A percentile compares a stretch with the other conserved stretches of the same genome.
phyloP scores from a whole-genome alignment of 78 protist species.

The Monocercomonoides exilis region DNA sequence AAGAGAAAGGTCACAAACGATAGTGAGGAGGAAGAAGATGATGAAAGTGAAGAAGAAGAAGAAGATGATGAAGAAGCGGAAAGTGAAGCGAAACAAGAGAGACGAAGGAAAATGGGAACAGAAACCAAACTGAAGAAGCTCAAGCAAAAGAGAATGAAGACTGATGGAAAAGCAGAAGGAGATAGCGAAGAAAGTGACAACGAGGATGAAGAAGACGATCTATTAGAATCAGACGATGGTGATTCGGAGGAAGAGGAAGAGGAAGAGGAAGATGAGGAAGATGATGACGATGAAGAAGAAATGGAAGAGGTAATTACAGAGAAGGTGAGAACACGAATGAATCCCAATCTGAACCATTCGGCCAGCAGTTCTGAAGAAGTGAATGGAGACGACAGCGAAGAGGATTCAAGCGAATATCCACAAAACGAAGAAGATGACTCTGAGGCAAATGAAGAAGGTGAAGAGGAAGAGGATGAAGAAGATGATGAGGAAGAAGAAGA shows the following conservation, averaged over 20 bases:
- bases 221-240: too few relatives aligned
- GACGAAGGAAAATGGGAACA: background rate
- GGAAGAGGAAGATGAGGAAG: background rate
- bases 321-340: too few relatives aligned
- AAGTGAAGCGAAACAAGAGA: background rate
- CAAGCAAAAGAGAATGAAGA: slow-evolving; percentile 24
- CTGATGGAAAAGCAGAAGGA: background rate
- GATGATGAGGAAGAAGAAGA: background rate
- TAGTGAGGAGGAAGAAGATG: background rate
- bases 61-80: slow-evolving; percentile 21
- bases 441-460: slow-evolving; percentile 21
- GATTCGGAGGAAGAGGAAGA: too few relatives aligned
- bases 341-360: background rate
- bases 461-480: slow-evolving; percentile 1
- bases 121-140: background rate
- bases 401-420: slow-evolving; percentile 3
- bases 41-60: background rate
- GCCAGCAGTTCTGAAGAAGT: slow-evolving; percentile 2
- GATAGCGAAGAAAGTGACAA: slow-evolving; percentile 37
- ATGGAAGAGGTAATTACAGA: slow-evolving; percentile 27
- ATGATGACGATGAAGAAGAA: slow-evolving; percentile 25
- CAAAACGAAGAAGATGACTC: slow-evolving; percentile 36
- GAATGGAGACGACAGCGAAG: slow-evolving; percentile 14
- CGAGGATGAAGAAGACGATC: too few relatives aligned
- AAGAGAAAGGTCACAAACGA: background rate